phyloP scores from a whole-genome alignment of 2,329 filamentous ascomycete species.

The Neofusicoccum laricinum region DNA sequence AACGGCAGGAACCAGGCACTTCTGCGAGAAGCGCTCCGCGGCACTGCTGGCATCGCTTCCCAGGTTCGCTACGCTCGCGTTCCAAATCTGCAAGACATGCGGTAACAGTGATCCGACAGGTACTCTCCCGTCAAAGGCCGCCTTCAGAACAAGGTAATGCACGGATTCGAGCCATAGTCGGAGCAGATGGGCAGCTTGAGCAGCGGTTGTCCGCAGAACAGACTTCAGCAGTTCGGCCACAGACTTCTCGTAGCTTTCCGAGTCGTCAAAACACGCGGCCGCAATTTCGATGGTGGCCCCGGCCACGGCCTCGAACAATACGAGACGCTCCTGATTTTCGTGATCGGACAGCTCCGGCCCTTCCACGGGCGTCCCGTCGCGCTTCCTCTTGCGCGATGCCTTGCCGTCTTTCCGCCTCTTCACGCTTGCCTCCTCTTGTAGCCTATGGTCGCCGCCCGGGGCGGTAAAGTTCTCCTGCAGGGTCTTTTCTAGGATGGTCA shows the following conservation, averaged over 20 bases:
- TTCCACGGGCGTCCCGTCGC: conserved; percentile 17
- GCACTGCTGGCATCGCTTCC: conserved; percentile 28
- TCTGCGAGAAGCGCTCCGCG: conserved; percentile 35
- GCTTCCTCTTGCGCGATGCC: conserved; percentile 36
- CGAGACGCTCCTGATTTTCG: conserved; percentile 25
- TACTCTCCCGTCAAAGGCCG: neutral
- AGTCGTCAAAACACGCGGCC: conserved; percentile 13
- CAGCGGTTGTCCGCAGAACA: conserved; percentile 32
- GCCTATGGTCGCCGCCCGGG: neutral
- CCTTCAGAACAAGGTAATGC: conserved; percentile 3
- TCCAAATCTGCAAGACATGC: conserved; percentile 28
- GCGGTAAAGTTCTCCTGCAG: conserved; percentile 53
- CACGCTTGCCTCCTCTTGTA: conserved; percentile 6
- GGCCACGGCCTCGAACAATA: conserved; percentile 22
- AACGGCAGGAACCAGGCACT: conserved; percentile 34
- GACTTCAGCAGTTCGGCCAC: conserved; percentile 36
- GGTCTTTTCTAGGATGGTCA: conserved; percentile 63
- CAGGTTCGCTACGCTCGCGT: conserved; percentile 28
- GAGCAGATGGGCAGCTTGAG: conserved; percentile 35
- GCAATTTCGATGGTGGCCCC: conserved; percentile 23
- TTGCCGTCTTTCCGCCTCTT: conserved; percentile 21
- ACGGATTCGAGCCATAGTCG: conserved; percentile 34
- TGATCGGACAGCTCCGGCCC: conserved; percentile 18
- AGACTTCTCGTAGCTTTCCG: conserved; percentile 23
- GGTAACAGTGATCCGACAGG: conserved; percentile 15